Percentiles rank a stretch among this genome's conserved stretches.
phyloP scores from a whole-genome alignment of 805 yeast species.

The Zygotorulaspora florentina region DNA sequence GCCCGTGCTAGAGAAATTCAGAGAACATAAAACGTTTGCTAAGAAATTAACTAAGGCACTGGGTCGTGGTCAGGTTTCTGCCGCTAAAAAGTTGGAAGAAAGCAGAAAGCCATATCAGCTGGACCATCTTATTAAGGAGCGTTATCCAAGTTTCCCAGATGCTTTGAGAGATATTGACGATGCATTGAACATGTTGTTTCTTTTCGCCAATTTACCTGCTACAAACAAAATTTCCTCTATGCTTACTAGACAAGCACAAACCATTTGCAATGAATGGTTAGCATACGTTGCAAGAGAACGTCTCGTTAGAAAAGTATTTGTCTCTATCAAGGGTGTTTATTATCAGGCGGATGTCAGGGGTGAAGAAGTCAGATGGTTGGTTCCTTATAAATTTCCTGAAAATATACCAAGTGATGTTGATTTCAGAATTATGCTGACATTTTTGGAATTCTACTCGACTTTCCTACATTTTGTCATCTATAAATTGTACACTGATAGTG shows the following conservation, averaged over 20 bases:
- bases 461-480: slow-evolving; percentile 80
- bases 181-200: slow-evolving; percentile 89
- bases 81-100: slow-evolving; percentile 80
- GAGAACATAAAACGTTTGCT: slow-evolving; percentile 94
- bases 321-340: slow-evolving; percentile 94
- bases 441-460: slow-evolving; percentile 92
- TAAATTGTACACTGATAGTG: slow-evolving; percentile 80
- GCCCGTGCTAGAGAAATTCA: slow-evolving; percentile 83
- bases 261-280: slow-evolving; percentile 88
- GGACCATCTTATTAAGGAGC: slow-evolving; percentile 87
- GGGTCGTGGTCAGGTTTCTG: slow-evolving; percentile 85
- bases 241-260: slow-evolving; percentile 83
- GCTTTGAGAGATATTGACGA: slow-evolving; percentile 93
- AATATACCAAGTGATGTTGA: slow-evolving; percentile 91
- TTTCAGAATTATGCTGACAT: slow-evolving; percentile 94
- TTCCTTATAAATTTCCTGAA: slow-evolving; percentile 95
- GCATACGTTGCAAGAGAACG: slow-evolving; percentile 88
- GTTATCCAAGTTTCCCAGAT: slow-evolving; percentile 91
- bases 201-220: slow-evolving; percentile 93
- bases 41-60: slow-evolving; percentile 84
- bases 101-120: slow-evolving; percentile 69
- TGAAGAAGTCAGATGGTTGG: slow-evolving; percentile 92
- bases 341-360: slow-evolving; percentile 88
- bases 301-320: slow-evolving; percentile 81
- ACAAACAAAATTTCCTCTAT: slow-evolving; percentile 74